These are phyloP conservation scores for Talaromyces adpressus DNA, from an alignment of 495 filamentous ascomycete genomes.

Conservation along the genomic window DNA sequence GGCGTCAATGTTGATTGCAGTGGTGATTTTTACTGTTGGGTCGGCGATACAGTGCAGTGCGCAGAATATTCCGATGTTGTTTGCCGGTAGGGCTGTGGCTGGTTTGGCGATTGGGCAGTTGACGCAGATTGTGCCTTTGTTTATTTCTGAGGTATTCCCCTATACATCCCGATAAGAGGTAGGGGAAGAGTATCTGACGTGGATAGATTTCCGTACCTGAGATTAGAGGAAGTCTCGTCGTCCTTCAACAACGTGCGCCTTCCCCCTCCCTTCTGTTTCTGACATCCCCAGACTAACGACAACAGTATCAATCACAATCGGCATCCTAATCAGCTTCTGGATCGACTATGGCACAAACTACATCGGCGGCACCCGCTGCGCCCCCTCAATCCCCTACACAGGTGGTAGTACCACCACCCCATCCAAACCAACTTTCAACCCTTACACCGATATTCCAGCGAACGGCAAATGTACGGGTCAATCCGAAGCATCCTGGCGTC, in stretches of 20 bases:
- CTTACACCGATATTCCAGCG: constrained; percentile 33
- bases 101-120: constrained; percentile 33
- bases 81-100: constrained; percentile 70
- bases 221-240: constrained; percentile 65
- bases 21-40: constrained; percentile 67
- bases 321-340: constrained; percentile 82
- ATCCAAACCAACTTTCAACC: constrained; percentile 27
- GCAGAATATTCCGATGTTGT: constrained; percentile 54
- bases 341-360: constrained; percentile 57
- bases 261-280: not conserved
- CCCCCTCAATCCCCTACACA: constrained; percentile 48
- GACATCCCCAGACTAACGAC: not conserved
- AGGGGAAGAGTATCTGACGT: not conserved
- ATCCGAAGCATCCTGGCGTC: constrained; percentile 61
- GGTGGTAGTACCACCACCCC: constrained; percentile 48
- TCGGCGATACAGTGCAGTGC: constrained; percentile 64
- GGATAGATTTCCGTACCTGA: constrained; percentile 46
- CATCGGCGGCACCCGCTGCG: constrained; percentile 33
- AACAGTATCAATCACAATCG: constrained; percentile 66
- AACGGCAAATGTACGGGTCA: constrained; percentile 41
- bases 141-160: constrained; percentile 26
- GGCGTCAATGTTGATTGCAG: constrained; percentile 64
- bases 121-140: constrained; percentile 39
- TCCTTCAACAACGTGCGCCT: constrained; percentile 59
- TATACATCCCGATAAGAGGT: not conserved